Evolutionary conservation across 768 basidiomycete genomes (phyloP).

Genomic region (Pisolithus albus): DNA sequence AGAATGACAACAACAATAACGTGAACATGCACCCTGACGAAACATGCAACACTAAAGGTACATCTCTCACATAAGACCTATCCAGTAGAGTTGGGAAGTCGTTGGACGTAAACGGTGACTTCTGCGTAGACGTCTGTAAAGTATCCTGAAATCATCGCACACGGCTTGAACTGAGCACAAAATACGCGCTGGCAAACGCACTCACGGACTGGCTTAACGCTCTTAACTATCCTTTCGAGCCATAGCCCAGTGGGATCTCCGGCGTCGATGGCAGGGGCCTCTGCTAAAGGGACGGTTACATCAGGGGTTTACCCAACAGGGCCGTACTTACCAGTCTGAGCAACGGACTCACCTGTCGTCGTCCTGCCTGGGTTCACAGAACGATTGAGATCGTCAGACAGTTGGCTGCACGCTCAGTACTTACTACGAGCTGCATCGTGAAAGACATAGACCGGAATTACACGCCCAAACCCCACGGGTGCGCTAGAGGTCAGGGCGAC

Average conservation of each 20-base stretch:
- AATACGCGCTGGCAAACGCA: background rate
- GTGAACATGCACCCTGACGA: too few relatives aligned
- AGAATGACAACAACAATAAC: background rate
- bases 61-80: background rate
- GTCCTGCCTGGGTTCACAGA: too few relatives aligned
- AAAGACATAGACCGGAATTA: background rate
- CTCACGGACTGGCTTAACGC: conserved; percentile 1
- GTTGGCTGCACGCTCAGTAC: too few relatives aligned
- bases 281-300: background rate
- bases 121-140: background rate
- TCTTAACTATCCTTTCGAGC: background rate
- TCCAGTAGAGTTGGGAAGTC: background rate
- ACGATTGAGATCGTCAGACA: too few relatives aligned
- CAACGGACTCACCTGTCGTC: background rate
- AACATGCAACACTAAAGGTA: too few relatives aligned
- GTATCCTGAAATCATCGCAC: background rate
- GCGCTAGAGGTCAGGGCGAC: background rate
- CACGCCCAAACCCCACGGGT: background rate
- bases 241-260: background rate
- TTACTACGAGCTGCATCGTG: too few relatives aligned
- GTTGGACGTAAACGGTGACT: conserved; percentile 1
- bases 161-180: too few relatives aligned
- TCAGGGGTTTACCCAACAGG: background rate
- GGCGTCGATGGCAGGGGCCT: background rate
- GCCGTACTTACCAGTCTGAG: background rate